Base-by-base conservation (phyloP, 2,329 filamentous ascomycete genomes). In the Calcarisporium arbuscula region DNA sequence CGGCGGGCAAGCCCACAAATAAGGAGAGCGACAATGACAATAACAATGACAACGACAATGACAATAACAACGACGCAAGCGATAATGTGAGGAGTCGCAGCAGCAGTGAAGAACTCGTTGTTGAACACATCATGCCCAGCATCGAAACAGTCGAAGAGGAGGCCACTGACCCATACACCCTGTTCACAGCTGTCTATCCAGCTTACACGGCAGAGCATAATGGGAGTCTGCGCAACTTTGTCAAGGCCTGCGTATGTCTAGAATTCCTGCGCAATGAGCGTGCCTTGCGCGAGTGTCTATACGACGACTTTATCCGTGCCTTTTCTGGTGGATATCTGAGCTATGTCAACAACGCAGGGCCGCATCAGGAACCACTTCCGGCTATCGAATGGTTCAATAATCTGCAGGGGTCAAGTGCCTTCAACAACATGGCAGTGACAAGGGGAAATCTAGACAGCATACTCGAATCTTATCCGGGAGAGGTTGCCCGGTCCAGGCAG, bases 241-340 rank as follows among this genome's bases (percentile, higher is more conserved):
- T 72, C 17, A 56, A 54, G 16, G 67, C 65, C 0, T 64, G 69
- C 32, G 48, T 67, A 0, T 67, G 57, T 41, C 46, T 74, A 7
- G 51, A 63, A 14, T 58, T 56, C 33, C 51, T 70, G 2, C 51
- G 54, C 27, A 45, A 51, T 17, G 43, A 51, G 10, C 51, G 53
- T 8, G 33, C 44, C 5, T 46, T 73, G 14, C 56, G 60, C 10
- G 58, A 61, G 17, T 69, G 55, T 34, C 46, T 72, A 0, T 75
- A 65, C 39, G 73, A 77, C 43, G 72, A 76, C 35, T 71, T 74
- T 34, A 62, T 77, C 19, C 54, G 63, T 7, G 48, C 53, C 3
- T 74, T 67, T 32, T 54, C 61, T 2, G 49, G 48, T 1, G 57
- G 62, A 1, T 77, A 63, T 41, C 41, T 61, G 6, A 41, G 47